Percentiles rank a stretch among this genome's conserved stretches.
phyloP scores from a whole-genome alignment of 2,329 filamentous ascomycete genomes.

The Dothideomycetes sp. region DNA sequence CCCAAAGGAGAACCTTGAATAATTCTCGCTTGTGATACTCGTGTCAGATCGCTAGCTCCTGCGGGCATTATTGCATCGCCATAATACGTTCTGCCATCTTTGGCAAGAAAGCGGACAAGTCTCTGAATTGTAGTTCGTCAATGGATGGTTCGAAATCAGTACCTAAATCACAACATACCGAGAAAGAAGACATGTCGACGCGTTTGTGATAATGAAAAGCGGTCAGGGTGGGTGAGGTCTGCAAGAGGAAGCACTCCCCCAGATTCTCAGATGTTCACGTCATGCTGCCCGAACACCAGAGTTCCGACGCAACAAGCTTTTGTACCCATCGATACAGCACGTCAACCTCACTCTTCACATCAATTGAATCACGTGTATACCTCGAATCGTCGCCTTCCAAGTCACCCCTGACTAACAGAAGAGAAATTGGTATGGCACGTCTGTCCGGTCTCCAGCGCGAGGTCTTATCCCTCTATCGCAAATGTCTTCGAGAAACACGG shows the following conservation, averaged over 20 bases:
- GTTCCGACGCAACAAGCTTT: too few relatives aligned
- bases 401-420: constrained; percentile 8
- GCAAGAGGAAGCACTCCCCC: too few relatives aligned
- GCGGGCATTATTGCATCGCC: constrained; percentile 62
- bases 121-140: too few relatives aligned
- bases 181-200: constrained; percentile 14
- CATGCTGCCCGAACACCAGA: too few relatives aligned
- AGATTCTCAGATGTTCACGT: too few relatives aligned
- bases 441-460: constrained; percentile 86
- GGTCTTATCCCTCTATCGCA: constrained; percentile 75
- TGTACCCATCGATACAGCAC: too few relatives aligned
- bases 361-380: too few relatives aligned
- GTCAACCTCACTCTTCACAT: too few relatives aligned
- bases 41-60: constrained; percentile 51
- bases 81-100: constrained; percentile 60
- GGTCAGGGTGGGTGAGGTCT: too few relatives aligned
- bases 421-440: constrained; percentile 31
- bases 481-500: constrained; percentile 70
- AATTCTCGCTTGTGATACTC: constrained; percentile 52
- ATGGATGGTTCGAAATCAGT: too few relatives aligned
- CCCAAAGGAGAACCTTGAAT: constrained; percentile 60
- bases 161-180: background rate
- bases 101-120: constrained; percentile 60
- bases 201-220: too few relatives aligned
- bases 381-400: too few relatives aligned